Evolutionary conservation across 176 grass and related monocot species (phyloP).

Genomic region (Juncus inflexus): DNA sequence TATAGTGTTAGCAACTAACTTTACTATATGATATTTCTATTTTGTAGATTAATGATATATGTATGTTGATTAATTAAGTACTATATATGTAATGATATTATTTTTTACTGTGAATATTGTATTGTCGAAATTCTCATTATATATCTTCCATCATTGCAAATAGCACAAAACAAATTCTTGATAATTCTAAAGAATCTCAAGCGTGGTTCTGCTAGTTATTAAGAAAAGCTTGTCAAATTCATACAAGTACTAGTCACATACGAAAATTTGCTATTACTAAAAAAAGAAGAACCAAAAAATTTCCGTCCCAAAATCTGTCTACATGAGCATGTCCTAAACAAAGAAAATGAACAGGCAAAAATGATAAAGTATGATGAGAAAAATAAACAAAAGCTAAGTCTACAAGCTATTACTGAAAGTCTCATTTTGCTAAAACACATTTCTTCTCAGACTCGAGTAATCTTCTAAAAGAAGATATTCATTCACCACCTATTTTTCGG

Average conservation of each 20-base stretch:
- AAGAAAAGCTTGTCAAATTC: no score
- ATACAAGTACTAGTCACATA: background rate
- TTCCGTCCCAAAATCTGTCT: background rate
- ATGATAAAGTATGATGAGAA: constrained; percentile 12
- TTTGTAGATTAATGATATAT: no score
- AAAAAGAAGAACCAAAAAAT: constrained; percentile 1
- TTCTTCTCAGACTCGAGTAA: background rate
- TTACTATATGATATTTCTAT: no score
- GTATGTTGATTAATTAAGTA: no score
- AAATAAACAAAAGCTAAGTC: constrained; percentile 12
- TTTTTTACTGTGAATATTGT: no score
- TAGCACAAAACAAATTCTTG: no score
- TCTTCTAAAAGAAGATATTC: constrained; percentile 2
- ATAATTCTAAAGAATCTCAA: no score
- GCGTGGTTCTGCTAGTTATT: no score
- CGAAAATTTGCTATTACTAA: constrained; percentile 8
- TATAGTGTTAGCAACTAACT: no score
- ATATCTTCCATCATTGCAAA: no score
- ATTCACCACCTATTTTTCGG: constrained; percentile 89
- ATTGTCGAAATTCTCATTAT: no score
- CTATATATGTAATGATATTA: no score
- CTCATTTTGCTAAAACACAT: constrained; percentile 17
- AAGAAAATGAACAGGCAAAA: background rate
- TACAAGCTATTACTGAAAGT: constrained; percentile 14
- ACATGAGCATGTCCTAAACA: constrained; percentile 13